A percentile compares a stretch with the other conserved stretches of the same genome.
Evolutionary conservation across 1,284 basidiomycete species (phyloP).

Genomic region (Cystobasidium pallidum): DNA sequence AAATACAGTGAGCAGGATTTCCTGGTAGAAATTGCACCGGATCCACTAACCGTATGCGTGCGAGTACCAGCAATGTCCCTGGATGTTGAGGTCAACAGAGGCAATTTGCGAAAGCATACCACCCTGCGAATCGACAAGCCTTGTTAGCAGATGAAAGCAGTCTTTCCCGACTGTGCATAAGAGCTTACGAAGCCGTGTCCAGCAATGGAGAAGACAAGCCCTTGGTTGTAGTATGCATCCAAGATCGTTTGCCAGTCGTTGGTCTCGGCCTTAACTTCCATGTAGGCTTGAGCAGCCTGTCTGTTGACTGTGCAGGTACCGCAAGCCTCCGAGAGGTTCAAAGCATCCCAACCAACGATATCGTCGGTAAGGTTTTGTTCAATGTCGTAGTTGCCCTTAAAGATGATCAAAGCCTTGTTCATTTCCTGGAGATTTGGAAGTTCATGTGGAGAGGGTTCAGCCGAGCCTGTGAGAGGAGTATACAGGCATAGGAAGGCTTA

Average conservation of each 20-base stretch:
- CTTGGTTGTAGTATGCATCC: constrained; percentile 37
- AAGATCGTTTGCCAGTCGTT: constrained; percentile 39
- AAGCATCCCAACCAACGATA: constrained; percentile 17
- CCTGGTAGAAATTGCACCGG: no score
- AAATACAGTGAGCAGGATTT: neutral
- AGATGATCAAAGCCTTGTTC: constrained; percentile 45
- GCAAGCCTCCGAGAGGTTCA: constrained; percentile 37
- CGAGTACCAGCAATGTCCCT: constrained; percentile 41
- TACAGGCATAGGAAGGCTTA: neutral
- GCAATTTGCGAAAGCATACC: constrained; percentile 45
- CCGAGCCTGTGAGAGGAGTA: no score
- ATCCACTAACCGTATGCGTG: constrained; percentile 42
- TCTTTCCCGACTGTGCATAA: neutral
- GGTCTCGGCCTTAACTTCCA: constrained; percentile 38
- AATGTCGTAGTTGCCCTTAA: constrained; percentile 41
- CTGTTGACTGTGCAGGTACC: constrained; percentile 42
- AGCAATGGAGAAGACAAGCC: constrained; percentile 42
- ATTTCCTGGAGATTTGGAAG: constrained; percentile 32
- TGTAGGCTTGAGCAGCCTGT: constrained; percentile 39
- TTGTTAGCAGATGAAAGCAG: no score
- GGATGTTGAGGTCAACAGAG: constrained; percentile 45
- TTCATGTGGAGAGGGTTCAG: neutral
- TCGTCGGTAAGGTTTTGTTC: constrained; percentile 38
- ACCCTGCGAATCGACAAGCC: constrained; percentile 7
- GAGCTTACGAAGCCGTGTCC: constrained; percentile 44